Conservation (phyloP, 176 grass and related monocot species). For the Rhynchospora tenuis region DNA sequence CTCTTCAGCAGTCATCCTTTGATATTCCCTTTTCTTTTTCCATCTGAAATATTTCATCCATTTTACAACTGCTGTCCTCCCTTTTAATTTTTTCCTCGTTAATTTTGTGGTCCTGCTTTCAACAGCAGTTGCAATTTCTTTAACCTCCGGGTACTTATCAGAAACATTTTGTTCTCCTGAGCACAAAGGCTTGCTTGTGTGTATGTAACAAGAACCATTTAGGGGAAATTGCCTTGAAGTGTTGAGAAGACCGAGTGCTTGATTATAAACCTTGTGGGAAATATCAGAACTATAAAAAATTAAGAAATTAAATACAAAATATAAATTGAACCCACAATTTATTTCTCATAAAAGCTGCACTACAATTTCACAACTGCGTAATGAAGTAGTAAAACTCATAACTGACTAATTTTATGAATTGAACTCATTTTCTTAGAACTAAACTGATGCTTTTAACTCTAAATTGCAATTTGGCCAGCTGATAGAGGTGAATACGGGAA, state of each 20-base stretch:
- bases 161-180: slow-evolving; percentile 23
- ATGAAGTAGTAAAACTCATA: not conserved
- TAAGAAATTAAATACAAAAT: slow-evolving; percentile 7
- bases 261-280: slow-evolving; percentile 44
- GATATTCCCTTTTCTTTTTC: slow-evolving; percentile 89
- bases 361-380: not conserved
- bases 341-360: not conserved
- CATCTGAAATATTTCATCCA: slow-evolving; percentile 91
- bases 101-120: slow-evolving; percentile 37
- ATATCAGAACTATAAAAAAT: slow-evolving; percentile 42
- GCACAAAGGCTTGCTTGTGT: slow-evolving; percentile 33
- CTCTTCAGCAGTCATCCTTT: slow-evolving; percentile 91
- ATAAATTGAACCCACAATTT: not conserved
- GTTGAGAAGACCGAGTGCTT: slow-evolving; percentile 8
- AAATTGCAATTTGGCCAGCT: not conserved
- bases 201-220: slow-evolving; percentile 36
- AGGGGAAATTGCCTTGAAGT: slow-evolving; percentile 1
- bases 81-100: slow-evolving; percentile 88
- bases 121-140: slow-evolving; percentile 16
- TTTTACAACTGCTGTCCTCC: slow-evolving; percentile 72
- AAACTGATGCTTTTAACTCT: not conserved
- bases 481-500: not conserved
- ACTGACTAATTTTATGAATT: not conserved
- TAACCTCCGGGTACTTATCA: slow-evolving; percentile 24
- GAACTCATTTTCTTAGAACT: not conserved